Evolutionary conservation across 169 alveolate species (phyloP).

Genomic region (Eimeria falciformis): DNA sequence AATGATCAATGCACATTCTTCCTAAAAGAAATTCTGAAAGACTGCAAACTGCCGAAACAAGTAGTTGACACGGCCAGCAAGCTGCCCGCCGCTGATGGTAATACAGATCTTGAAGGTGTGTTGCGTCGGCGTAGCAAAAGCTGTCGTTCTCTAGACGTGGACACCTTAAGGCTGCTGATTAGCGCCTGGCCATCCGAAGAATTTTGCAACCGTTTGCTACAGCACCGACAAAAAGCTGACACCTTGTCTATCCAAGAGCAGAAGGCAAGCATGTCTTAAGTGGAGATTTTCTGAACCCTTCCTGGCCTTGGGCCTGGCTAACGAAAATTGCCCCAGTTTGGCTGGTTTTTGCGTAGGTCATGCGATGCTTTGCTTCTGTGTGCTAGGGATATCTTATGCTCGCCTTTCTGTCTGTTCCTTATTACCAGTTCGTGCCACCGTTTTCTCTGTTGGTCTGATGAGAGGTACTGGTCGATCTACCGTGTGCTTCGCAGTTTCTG

Average conservation of each 20-base stretch:
- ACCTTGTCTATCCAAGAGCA: constrained; percentile 26
- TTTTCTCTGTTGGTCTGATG: background rate
- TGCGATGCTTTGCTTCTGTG: no score
- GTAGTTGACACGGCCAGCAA: background rate
- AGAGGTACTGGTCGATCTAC: background rate
- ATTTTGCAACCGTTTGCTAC: constrained; percentile 35
- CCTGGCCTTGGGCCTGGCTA: no score
- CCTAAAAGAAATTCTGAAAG: background rate
- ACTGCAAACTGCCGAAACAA: constrained; percentile 16
- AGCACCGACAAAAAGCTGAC: constrained; percentile 6
- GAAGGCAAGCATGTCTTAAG: background rate
- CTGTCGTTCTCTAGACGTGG: constrained; percentile 20
- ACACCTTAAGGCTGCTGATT: background rate
- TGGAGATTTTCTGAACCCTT: no score
- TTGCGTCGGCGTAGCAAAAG: constrained; percentile 25
- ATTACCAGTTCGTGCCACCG: no score
- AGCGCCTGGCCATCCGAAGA: constrained; percentile 69
- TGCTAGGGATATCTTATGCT: no score
- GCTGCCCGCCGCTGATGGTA: background rate
- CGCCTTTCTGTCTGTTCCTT: no score
- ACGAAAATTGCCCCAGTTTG: no score
- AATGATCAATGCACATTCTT: constrained; percentile 15
- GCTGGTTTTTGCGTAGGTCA: no score
- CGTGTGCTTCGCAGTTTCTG: constrained; percentile 36
- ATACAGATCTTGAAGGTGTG: background rate